Percentiles rank a stretch among this genome's conserved stretches.
phyloP scores from a whole-genome alignment of 441 rosid species.

The Iberis amara region DNA sequence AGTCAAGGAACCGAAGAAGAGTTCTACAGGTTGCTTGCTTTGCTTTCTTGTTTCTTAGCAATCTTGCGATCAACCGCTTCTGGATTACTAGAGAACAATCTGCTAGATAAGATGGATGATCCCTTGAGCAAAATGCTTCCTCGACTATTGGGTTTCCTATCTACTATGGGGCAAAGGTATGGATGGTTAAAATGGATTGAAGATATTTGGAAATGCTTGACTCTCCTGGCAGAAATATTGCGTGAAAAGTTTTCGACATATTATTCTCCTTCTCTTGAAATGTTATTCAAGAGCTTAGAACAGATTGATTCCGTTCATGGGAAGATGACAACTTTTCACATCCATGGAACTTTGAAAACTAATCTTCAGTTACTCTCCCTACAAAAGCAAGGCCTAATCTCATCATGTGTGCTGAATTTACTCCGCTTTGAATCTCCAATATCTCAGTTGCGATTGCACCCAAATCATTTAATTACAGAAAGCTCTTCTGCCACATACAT shows the following conservation, averaged over 20 bases:
- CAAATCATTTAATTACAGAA: conserved; percentile 76
- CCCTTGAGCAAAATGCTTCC: conserved; percentile 82
- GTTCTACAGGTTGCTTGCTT: conserved; percentile 77
- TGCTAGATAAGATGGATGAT: conserved; percentile 75
- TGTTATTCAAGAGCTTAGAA: conserved; percentile 75
- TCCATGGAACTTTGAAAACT: conserved; percentile 88
- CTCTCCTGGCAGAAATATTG: conserved; percentile 93
- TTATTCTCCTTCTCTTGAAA: conserved; percentile 65
- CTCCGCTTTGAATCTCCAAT: conserved; percentile 67
- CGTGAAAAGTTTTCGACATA: conserved; percentile 68
- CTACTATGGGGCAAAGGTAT: conserved; percentile 78
- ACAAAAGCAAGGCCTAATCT: conserved; percentile 78
- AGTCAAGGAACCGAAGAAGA: conserved; percentile 73
- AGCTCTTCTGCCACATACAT: conserved; percentile 89
- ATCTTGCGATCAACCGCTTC: conserved; percentile 91
- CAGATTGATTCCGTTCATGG: conserved; percentile 41
- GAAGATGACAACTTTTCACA: conserved; percentile 68
- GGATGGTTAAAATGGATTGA: conserved; percentile 93
- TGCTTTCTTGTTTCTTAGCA: conserved; percentile 91
- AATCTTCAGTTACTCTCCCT: conserved; percentile 89
- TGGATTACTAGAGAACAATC: conserved; percentile 84
- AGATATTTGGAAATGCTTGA: conserved; percentile 90
- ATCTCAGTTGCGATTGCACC: conserved; percentile 81
- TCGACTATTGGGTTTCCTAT: conserved; percentile 64
- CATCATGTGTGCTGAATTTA: conserved; percentile 66